phyloP scores from a whole-genome alignment of 495 filamentous ascomycete species.

The Xylaria palmicola region DNA sequence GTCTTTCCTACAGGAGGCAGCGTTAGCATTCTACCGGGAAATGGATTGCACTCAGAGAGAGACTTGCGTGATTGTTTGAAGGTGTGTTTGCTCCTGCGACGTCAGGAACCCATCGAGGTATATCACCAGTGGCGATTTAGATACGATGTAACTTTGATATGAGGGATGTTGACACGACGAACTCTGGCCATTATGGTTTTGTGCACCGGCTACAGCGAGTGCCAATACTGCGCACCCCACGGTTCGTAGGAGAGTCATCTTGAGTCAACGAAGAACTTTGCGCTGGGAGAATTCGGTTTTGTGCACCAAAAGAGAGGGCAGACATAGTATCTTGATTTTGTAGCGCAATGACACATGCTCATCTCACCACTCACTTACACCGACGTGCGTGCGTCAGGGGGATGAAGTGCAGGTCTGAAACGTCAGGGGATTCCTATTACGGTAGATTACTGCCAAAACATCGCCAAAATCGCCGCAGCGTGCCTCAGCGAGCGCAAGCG shows the following conservation, averaged over 20 bases:
- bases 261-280: not conserved
- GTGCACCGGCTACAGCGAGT: slow-evolving; percentile 16
- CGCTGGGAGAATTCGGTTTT: not conserved
- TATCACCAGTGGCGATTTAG: slow-evolving; percentile 54
- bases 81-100: slow-evolving; percentile 38
- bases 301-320: not conserved
- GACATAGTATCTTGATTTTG: slow-evolving; percentile 1
- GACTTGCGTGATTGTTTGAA: slow-evolving; percentile 43
- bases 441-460: slow-evolving; percentile 9
- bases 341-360: not conserved
- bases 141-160: slow-evolving; percentile 53
- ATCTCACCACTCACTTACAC: not conserved
- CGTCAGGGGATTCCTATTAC: slow-evolving; percentile 22
- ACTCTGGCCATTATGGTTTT: slow-evolving; percentile 17
- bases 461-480: too few relatives aligned
- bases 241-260: slow-evolving; percentile 24
- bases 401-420: slow-evolving; percentile 28
- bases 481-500: slow-evolving; percentile 19
- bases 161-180: slow-evolving; percentile 37
- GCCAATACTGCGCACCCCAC: slow-evolving; percentile 23
- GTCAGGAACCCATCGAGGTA: slow-evolving; percentile 54
- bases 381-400: not conserved
- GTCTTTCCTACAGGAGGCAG: slow-evolving; percentile 23
- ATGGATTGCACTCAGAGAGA: not conserved
- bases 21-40: not conserved